Evolutionary conservation across 805 yeast genomes (phyloP), one percentile per base, ranked within the genome.

Genomic region (Yueomyces sp.): DNA sequence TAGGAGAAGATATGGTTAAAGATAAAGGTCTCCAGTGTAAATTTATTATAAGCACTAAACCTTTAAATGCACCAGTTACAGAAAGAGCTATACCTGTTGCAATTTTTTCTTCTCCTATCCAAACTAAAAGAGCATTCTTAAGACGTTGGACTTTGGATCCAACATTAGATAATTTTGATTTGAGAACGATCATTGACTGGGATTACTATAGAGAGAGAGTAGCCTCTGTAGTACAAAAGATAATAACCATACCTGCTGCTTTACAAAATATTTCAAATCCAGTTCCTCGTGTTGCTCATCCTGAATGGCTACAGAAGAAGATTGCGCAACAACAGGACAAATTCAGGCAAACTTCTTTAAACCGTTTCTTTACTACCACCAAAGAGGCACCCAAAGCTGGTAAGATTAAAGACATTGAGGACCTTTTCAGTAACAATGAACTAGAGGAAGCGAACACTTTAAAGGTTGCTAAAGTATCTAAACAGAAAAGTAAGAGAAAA

Each of bases 1-100:
- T 92, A 51, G 98, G 98, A 11, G 87, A 81, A 49, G 95, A 87
- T 52, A 90, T 90, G 95, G 94, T 87, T 3, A 88, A 86, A 54
- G 97, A 87, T 62, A 87, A 88, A 47, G 97, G 98, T 48, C 73
- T 92, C 47, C 95, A 95, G 4, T 90, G 96, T 65, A 87, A 86
- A 61, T 92, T 86, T 65, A 81, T 92, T 60, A 88, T 92, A 50
- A 80, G 96, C 47, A 76, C 77, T 40, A 77, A 75, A 50, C 98
- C 99, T 1, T 54, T 72, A 26, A 81, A 81, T 38, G 81, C 94
- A 1, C 95, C 98, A 0, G 88, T 88, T 31, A 86, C 98, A 0
- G 97, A 90, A 56, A 73, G 99, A 51, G 98, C 99, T 0, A 72
- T 92, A 39, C 99, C 99, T 0, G 95, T 94, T 4, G 92, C 96